Evolutionary conservation across 1,139 yeast species (phyloP).

Genomic region (Magnusiomyces clavatus): DNA sequence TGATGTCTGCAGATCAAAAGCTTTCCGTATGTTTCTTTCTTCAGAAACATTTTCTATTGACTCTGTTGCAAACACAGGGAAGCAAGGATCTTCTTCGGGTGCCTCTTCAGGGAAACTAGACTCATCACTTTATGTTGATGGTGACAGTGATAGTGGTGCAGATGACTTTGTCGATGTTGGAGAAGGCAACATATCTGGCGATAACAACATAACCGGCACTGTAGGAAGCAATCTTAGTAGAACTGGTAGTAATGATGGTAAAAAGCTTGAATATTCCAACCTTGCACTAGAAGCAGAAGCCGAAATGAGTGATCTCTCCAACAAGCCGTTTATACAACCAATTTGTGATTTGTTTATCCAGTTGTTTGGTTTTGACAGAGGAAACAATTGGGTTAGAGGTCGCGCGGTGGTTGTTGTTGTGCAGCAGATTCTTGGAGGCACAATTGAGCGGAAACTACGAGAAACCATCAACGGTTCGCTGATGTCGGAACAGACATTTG

Average conservation of each 20-base stretch:
- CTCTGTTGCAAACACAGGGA: constrained; percentile 12
- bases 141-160: not conserved
- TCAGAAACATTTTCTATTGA: constrained; percentile 49
- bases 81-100: constrained; percentile 25
- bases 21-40: constrained; percentile 70
- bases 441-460: constrained; percentile 68
- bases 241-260: not conserved
- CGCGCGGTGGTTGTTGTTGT: constrained; percentile 72
- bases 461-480: constrained; percentile 34
- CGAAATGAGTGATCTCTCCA: constrained; percentile 10
- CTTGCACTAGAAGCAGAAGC: constrained; percentile 13
- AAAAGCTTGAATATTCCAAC: not conserved
- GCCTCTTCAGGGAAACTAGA: constrained; percentile 19
- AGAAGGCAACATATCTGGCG: not conserved
- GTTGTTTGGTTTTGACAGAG: constrained; percentile 57
- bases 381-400: constrained; percentile 73
- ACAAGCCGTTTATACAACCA: constrained; percentile 60
- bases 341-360: constrained; percentile 69
- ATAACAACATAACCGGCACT: not conserved
- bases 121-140: not conserved
- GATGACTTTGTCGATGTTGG: not conserved
- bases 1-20: constrained; percentile 63
- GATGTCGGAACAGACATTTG: constrained; percentile 41
- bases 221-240: not conserved
- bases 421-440: constrained; percentile 82